These are phyloP conservation scores for Neonectria sp. DNA, from an alignment of 2,329 filamentous ascomycete genomes.

Conservation along the genomic window DNA sequence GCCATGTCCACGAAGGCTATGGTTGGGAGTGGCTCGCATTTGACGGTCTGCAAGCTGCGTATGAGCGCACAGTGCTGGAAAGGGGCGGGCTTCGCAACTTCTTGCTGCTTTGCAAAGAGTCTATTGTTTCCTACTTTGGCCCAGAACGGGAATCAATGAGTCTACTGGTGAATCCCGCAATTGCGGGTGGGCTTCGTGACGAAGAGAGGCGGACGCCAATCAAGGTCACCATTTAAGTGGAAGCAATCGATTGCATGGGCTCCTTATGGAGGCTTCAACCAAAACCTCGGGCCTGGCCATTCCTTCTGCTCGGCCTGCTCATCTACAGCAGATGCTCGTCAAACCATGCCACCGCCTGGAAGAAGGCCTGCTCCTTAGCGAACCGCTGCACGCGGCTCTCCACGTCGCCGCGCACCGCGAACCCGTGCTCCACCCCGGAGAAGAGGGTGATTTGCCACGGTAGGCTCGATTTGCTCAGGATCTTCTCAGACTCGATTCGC, in stretches of 20 bases:
- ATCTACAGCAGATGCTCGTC: constrained; percentile 60
- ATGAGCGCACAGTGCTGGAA: constrained; percentile 26
- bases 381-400: constrained; percentile 69
- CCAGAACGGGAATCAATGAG: constrained; percentile 13
- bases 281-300: neutral
- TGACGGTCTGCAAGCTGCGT: constrained; percentile 48
- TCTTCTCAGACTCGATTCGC: constrained; percentile 71
- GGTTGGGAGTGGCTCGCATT: constrained; percentile 47
- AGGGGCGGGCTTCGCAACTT: constrained; percentile 15
- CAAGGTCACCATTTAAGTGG: constrained; percentile 12
- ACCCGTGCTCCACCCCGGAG: constrained; percentile 79
- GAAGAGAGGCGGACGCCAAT: constrained; percentile 19
- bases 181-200: constrained; percentile 27
- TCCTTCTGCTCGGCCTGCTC: neutral
- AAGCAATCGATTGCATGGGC: neutral
- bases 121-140: constrained; percentile 15
- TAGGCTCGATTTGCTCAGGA: constrained; percentile 66
- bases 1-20: constrained; percentile 75
- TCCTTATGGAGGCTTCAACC: neutral
- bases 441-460: constrained; percentile 81
- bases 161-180: constrained; percentile 29
- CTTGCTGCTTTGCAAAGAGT: constrained; percentile 18
- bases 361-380: constrained; percentile 84
- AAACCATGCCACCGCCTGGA: constrained; percentile 84
- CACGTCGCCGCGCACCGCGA: constrained; percentile 77